Evolutionary conservation across 179 eudicot species (phyloP), one percentile per base, ranked within the genome.

Genomic region (Beta corolliflora): DNA sequence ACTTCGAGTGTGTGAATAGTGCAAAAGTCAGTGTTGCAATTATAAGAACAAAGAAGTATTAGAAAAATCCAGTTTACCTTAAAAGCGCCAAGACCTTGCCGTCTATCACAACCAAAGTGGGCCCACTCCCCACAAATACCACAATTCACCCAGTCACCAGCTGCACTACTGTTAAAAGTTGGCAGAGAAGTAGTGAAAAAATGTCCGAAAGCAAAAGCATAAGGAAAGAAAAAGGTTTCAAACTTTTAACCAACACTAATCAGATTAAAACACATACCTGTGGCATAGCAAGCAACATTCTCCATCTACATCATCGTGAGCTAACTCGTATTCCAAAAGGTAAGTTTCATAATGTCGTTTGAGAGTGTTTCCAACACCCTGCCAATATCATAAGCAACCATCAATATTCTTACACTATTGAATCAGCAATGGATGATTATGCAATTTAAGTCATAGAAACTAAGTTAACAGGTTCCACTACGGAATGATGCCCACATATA

Each of bases 101-200:
- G 88, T 87, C 97, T 92, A 82, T 95, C 99, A 46, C 99, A 95
- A n/a, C 99, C 99, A 82, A 95, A 94, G 90, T 95, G 99, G 23
- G 98, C 99, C 99, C 99, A 95, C 88, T 95, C 98, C 46, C 98
- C 97, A 71, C 99, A 95, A 56, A 94, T 87, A 52, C 99, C 97
- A 81, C 99, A 95, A 84, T 95, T 95, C 72, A 95, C 99, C 99
- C 99, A 95, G 67, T 95, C 99, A 77, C 99, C 99, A 23, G 99
- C 98, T 59, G 98, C 99, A 63, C 99, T 94, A 95, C 99, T 95
- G 98, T 68, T 82, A 50, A 63, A 52, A 8, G 46, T 59, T 44
- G 60, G 68, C 44, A 71, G 53, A 25, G 67, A 46, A 31, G 11
- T 7, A 75, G 65, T 63, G 52, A 81, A 77, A 54, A 31, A 21